These are phyloP conservation scores for Chondrus crispus DNA, from an alignment of 23 red algal genomes.

Conservation along the genomic window DNA sequence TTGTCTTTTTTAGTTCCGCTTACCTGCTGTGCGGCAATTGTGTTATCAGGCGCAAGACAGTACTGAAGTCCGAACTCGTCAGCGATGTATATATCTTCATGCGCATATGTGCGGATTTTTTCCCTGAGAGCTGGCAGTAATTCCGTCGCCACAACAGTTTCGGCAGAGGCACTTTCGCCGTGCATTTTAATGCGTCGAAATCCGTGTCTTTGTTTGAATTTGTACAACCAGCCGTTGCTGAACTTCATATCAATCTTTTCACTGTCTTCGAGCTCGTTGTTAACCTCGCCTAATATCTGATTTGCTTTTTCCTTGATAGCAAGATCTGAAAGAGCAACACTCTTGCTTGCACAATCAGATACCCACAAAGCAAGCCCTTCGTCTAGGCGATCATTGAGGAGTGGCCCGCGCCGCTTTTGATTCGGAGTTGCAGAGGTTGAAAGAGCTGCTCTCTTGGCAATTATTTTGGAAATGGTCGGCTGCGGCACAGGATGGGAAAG, in stretches of 20 bases:
- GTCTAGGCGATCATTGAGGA: too few species aligned
- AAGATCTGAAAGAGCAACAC: too few species aligned
- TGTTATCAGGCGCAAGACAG: not conserved
- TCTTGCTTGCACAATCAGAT: too few species aligned
- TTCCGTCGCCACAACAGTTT: not conserved
- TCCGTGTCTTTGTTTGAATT: not conserved
- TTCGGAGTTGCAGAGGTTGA: too few species aligned
- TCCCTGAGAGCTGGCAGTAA: not conserved
- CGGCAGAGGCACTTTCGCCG: not conserved
- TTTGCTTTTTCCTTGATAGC: too few species aligned
- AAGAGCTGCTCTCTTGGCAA: too few species aligned
- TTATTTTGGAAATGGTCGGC: too few species aligned
- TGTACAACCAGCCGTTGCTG: not conserved
- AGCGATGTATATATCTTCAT: not conserved
- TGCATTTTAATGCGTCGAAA: not conserved
- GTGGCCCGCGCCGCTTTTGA: too few species aligned
- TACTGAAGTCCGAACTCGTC: slow-evolving; percentile 15
- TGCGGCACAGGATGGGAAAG: too few species aligned
- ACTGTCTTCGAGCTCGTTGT: too few species aligned
- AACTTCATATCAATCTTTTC: slow-evolving; percentile 9
- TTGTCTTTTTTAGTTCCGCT: not conserved
- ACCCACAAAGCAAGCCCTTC: too few species aligned
- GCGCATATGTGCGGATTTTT: not conserved
- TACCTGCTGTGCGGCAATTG: not conserved
- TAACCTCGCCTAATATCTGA: too few species aligned